These are phyloP conservation scores for Stemphylium beticola DNA, from an alignment of 2,329 filamentous ascomycete species.

Conservation along the genomic window DNA sequence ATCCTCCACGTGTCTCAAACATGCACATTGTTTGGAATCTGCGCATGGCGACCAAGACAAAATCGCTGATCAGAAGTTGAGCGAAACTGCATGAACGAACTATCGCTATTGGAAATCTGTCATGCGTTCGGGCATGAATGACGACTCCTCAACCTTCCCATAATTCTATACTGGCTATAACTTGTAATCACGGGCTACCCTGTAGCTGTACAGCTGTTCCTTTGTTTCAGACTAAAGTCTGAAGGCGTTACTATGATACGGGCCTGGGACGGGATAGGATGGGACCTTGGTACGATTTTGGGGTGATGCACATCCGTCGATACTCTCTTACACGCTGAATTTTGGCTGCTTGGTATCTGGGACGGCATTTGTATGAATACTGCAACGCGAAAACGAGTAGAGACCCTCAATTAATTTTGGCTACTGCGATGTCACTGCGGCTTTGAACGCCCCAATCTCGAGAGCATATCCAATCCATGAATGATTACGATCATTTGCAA, in stretches of 20 bases:
- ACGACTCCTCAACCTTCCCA: not conserved
- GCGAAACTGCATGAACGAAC: not conserved
- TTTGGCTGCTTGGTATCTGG: not conserved
- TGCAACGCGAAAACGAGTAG: not conserved
- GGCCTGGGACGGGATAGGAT: not conserved
- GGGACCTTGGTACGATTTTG: not conserved
- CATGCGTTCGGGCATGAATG: not conserved
- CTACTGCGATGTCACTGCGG: not conserved
- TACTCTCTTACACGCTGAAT: not conserved
- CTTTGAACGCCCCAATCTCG: not conserved
- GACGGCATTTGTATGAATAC: constrained; percentile 2
- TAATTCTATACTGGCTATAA: not conserved
- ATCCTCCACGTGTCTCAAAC: not conserved
- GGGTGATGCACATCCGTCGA: not conserved
- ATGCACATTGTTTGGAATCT: not conserved
- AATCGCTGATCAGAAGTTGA: not conserved
- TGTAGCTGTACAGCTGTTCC: constrained; percentile 9
- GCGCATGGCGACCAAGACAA: too few species aligned
- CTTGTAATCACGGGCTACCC: not conserved
- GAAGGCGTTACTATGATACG: not conserved
- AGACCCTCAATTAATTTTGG: not conserved
- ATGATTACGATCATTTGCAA: not conserved
- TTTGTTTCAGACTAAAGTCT: not conserved
- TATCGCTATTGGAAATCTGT: not conserved
- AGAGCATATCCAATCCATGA: not conserved